Evolutionary conservation across 805 yeast genomes (phyloP).

Genomic region (Yarrowia divulgata): DNA sequence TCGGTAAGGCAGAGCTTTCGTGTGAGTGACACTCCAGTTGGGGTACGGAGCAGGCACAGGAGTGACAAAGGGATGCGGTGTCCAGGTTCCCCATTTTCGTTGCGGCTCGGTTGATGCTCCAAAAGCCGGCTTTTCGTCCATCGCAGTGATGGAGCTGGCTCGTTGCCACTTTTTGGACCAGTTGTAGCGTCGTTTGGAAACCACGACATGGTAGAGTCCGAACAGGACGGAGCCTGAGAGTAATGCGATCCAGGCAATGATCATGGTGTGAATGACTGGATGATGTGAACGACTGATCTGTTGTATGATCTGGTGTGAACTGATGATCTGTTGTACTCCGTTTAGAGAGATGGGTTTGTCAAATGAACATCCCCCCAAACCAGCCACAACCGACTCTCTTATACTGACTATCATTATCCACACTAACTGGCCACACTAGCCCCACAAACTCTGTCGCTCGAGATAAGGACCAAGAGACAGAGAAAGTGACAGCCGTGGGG

Average conservation of each 20-base stretch:
- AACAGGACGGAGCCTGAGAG: neutral
- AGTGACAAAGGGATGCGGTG: conserved; percentile 18
- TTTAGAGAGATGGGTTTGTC: too few relatives aligned
- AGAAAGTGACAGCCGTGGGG: conserved; percentile 12
- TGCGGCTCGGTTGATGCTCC: neutral
- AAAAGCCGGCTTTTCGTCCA: conserved; percentile 32
- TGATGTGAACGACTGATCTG: neutral
- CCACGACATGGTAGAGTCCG: neutral
- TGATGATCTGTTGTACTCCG: too few relatives aligned
- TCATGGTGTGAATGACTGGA: neutral
- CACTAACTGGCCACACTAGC: conserved; percentile 2
- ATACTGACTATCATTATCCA: conserved; percentile 7
- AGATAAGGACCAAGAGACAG: conserved; percentile 10
- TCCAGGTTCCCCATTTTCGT: conserved; percentile 17
- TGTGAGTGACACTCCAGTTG: conserved; percentile 44
- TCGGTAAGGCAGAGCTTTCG: conserved; percentile 67
- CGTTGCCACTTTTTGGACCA: conserved; percentile 34
- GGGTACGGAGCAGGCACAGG: conserved; percentile 26
- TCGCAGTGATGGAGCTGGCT: conserved; percentile 14
- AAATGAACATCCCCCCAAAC: too few relatives aligned
- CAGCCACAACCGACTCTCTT: conserved; percentile 13
- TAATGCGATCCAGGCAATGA: conserved; percentile 4
- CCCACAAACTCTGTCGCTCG: conserved; percentile 24
- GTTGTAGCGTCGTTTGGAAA: conserved; percentile 20
- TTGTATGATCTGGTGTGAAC: too few relatives aligned